Evolutionary conservation across 805 yeast species (phyloP), one percentile per base, ranked within the genome.

Genomic region (Ogataea pignaliae): DNA sequence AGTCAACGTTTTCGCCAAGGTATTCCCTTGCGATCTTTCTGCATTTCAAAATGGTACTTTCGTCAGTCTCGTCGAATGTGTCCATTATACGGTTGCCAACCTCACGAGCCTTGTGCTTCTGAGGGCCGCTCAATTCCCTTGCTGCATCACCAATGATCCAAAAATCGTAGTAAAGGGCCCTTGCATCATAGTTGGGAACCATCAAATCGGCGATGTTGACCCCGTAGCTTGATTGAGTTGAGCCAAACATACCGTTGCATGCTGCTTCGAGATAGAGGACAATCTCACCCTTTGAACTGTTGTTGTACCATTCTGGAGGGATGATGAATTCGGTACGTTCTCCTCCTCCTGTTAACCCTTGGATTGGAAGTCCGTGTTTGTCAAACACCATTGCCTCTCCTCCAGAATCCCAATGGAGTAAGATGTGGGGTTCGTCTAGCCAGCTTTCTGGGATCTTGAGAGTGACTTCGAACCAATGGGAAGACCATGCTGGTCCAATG

Each of bases 401-500:
- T 42, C 80, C 78, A 39, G 89, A 80, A 60, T 91, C 95, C 88
- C 95, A 90, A 50, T 88, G 83, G 46, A 87, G 76, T 42, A 83
- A 68, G 34, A 88, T 73, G 45, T 71, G 73, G 33, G 77, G 79
- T 13, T 72, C 70, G 17, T 70, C 60, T 10, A 66, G 52, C 86
- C 87, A 83, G 3, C 71, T 61, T 13, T 69, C 52, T 0, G 96
- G 96, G 5, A 91, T 69, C n/a, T 70, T 68, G 45, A 87, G 65
- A 12, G 72, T 65, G 16, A 91, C 67, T 53, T 79, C 76, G 65
- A 93, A 88, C 99, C 99, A 91, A 51, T 88, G 95, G 1, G 98
- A 85, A 46, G 91, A 83, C 99, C 99, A 91, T 12, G 95, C 85
- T 3, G 99, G 99, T 0, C 98, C 97, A 61, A 86, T 88, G 9